Evolutionary conservation across 2,329 filamentous ascomycete species (phyloP).

Genomic region (Nemania abortiva): DNA sequence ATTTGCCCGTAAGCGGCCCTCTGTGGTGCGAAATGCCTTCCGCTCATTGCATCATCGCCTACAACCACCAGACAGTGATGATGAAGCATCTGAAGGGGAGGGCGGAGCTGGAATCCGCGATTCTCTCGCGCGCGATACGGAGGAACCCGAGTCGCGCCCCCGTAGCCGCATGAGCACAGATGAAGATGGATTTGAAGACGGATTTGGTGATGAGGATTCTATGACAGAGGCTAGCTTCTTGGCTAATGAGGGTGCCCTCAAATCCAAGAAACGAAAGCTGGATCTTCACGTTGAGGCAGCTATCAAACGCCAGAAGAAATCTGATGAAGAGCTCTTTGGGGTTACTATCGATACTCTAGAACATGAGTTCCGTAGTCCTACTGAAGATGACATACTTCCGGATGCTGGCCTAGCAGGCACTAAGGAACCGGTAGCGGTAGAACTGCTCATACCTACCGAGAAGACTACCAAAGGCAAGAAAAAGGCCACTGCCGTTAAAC

Average conservation of each 20-base stretch:
- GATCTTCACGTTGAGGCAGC: conserved; percentile 75
- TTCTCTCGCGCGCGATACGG: conserved; percentile 79
- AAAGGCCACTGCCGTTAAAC: conserved; percentile 62
- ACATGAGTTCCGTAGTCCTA: conserved; percentile 60
- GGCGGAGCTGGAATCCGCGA: conserved; percentile 61
- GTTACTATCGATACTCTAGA: conserved; percentile 68
- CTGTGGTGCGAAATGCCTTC: conserved; percentile 70
- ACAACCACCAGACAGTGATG: conserved; percentile 78
- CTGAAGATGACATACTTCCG: conserved; percentile 63
- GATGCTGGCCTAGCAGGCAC: conserved; percentile 62
- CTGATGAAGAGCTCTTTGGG: conserved; percentile 82
- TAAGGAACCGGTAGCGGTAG: conserved; percentile 60
- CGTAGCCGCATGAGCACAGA: conserved; percentile 79
- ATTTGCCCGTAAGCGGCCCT: conserved; percentile 72
- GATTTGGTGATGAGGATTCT: conserved; percentile 70
- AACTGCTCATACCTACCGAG: conserved; percentile 58
- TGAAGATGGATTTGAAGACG: conserved; percentile 66
- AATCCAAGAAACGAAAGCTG: conserved; percentile 78
- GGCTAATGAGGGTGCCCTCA: conserved; percentile 66
- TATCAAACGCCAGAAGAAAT: conserved; percentile 84
- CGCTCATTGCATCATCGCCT: conserved; percentile 86
- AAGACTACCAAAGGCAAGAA: conserved; percentile 64
- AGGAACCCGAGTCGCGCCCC: conserved; percentile 85
- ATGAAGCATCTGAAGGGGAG: conserved; percentile 88
- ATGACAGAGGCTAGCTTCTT: conserved; percentile 80